These are phyloP conservation scores for Trametes villosa DNA, from an alignment of 768 basidiomycete genomes.

Conservation along the genomic window DNA sequence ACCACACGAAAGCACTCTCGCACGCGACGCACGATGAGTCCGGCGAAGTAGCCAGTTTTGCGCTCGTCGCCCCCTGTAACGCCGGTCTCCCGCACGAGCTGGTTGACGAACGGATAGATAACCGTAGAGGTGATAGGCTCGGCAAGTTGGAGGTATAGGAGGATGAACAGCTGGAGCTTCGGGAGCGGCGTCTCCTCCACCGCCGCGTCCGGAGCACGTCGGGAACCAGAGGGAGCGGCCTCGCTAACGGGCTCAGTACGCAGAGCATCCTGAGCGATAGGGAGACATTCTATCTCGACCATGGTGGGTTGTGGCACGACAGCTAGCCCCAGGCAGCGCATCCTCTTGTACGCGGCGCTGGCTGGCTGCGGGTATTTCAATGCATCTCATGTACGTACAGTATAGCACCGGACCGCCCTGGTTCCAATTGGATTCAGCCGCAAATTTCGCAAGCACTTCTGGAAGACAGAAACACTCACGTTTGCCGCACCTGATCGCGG, in stretches of 20 bases:
- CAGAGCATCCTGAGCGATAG: neutral
- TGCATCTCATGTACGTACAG: conserved; percentile 5
- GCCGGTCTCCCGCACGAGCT: conserved; percentile 30
- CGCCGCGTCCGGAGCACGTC: neutral
- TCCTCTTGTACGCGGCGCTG: neutral
- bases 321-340: neutral
- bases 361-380: too few species aligned
- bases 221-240: neutral
- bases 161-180: conserved; percentile 31
- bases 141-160: conserved; percentile 32
- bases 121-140: conserved; percentile 33
- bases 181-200: conserved; percentile 28
- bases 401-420: conserved; percentile 1
- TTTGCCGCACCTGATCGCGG: neutral
- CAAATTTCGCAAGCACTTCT: neutral
- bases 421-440: neutral
- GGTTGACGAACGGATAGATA: conserved; percentile 35
- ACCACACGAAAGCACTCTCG: neutral
- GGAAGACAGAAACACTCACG: conserved; percentile 12
- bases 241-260: too few species aligned
- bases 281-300: neutral
- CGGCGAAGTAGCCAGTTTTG: conserved; percentile 33
- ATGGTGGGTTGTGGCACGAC: neutral
- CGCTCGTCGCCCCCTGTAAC: conserved; percentile 29
- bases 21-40: conserved; percentile 26